Evolutionary conservation across 768 basidiomycete species (phyloP), one percentile per base, ranked within the genome.

Genomic region (Erythrobasidium yunnanense): DNA sequence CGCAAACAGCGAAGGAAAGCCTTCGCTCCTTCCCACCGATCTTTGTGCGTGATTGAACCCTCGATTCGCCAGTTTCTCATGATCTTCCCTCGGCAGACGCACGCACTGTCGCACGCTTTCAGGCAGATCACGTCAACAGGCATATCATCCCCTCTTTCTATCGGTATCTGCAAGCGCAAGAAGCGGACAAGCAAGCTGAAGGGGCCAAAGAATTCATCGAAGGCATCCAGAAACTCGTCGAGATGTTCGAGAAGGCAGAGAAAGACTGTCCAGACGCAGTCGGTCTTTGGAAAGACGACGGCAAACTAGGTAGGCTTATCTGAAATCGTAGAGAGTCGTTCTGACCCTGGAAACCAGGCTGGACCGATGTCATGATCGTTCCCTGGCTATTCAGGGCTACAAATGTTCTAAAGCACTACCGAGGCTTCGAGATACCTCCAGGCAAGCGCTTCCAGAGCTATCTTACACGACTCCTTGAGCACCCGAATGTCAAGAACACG

Each of bases 71-170:
- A 6, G 8, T 49, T n/a, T 17, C 58, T 22, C 52, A 2, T 25
- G 78, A 65, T 42, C 4, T 15, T 77, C 75, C 35, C 81, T 81
- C 7, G 74, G 74, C 42, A 74, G 84, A 27, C 78, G 83, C 45
- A 81, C 84, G 0, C 52, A 67, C 5, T 81, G 84, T 68, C 80
- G 84, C 1, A 76, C 66, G 66, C 66, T 67, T 67, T 18, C 66
- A 67, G 53, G 55, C 49, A 25, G 66, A 67, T 33, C 55, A 62
- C 68, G 74, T 83, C 66, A 72, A 75, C 25, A 85, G 84, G 77
- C 74, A 75, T 47, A 75, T 84, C 71, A 66, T 84, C 1, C 84
- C 84, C 0, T 75, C 77, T 0, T 81, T 78, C 75, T 79, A 82
- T 68, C 81, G 83, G n/a, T 76, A 82, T 49, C 58, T 83, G 18